A percentile compares a stretch with the other conserved stretches of the same genome.
These are phyloP conservation scores for Colletotrichum magnum DNA, from an alignment of 2,329 filamentous ascomycete species.

Conservation along the genomic window DNA sequence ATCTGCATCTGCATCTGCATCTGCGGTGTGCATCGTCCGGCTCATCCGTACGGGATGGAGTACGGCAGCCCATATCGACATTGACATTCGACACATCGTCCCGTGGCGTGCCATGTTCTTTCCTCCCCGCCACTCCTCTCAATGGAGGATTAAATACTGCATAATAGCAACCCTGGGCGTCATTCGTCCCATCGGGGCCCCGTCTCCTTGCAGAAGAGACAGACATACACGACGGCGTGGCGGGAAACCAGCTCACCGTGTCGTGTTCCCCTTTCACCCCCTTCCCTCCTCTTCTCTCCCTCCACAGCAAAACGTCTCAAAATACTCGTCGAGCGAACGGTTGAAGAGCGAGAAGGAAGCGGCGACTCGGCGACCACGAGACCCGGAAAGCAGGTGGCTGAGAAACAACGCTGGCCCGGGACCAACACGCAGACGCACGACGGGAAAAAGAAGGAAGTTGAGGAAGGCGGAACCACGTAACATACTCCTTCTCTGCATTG, in stretches of 20 bases:
- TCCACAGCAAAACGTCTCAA: background rate
- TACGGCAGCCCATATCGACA: conserved; percentile 1
- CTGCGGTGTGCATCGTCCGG: conserved; percentile 26
- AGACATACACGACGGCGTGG: background rate
- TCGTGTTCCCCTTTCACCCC: background rate
- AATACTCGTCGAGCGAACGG: background rate
- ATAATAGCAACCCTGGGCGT: background rate
- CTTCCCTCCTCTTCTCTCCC: too few relatives aligned
- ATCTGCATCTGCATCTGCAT: conserved; percentile 9
- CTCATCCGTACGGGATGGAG: conserved; percentile 20
- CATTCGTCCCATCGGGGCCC: background rate
- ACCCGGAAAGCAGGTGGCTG: background rate
- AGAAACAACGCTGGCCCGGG: background rate
- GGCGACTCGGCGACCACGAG: background rate
- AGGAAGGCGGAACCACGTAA: too few relatives aligned
- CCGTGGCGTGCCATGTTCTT: background rate
- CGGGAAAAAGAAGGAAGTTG: background rate
- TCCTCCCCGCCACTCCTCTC: conserved; percentile 7
- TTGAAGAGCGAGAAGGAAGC: background rate
- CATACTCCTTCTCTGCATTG: too few relatives aligned
- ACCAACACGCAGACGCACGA: background rate
- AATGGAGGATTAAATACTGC: conserved; percentile 20
- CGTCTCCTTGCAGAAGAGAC: conserved; percentile 17
- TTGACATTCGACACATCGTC: conserved; percentile 13
- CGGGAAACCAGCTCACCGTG: background rate